Conservation (phyloP, 768 basidiomycete species). For the Trametes sanguinea region DNA sequence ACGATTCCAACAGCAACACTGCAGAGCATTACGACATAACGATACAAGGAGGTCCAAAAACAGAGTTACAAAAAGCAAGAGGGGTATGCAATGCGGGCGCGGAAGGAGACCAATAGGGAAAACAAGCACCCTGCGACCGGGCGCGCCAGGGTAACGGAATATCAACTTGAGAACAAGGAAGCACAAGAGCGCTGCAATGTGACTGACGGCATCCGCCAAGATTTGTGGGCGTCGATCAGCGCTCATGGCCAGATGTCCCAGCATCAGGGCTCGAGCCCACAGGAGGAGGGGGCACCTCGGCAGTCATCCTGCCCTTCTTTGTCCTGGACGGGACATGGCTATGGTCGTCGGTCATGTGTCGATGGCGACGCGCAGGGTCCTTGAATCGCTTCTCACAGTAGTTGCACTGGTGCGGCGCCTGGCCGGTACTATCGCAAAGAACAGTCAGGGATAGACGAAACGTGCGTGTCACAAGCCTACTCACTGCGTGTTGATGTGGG, state of each 20-base stretch:
- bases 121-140: neutral
- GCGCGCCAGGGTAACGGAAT: neutral
- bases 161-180: neutral
- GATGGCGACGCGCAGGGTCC: slow-evolving; percentile 64
- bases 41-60: neutral
- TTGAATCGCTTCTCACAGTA: slow-evolving; percentile 59
- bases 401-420: slow-evolving; percentile 54
- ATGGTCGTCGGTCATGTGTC: slow-evolving; percentile 57
- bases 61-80: no score
- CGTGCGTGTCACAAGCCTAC: slow-evolving; percentile 33
- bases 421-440: slow-evolving; percentile 48
- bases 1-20: neutral
- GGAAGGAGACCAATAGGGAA: neutral
- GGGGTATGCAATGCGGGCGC: no score
- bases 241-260: slow-evolving; percentile 22
- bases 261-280: slow-evolving; percentile 29
- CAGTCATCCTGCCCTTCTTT: slow-evolving; percentile 44
- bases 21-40: neutral
- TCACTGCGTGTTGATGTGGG: slow-evolving; percentile 57
- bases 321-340: slow-evolving; percentile 50
- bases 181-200: neutral
- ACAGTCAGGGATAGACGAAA: slow-evolving; percentile 13
- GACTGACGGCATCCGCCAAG: neutral
- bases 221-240: slow-evolving; percentile 13
- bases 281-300: slow-evolving; percentile 14